A percentile compares a stretch with the other conserved stretches of the same genome.
Conservation (phyloP, 768 basidiomycete species). For the Phylloporus arenicola region DNA sequence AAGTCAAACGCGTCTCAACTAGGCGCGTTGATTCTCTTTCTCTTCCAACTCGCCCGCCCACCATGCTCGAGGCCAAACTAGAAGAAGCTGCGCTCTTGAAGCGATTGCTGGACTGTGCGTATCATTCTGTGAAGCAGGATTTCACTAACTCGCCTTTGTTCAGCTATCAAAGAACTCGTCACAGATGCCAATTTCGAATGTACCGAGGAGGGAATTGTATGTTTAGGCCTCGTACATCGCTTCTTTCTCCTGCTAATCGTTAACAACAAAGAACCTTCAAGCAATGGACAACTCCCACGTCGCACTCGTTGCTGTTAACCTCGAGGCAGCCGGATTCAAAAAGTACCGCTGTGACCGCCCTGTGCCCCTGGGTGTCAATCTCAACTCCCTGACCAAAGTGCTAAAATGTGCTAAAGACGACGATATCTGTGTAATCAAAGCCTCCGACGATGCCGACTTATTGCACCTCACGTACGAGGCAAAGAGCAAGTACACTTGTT, state of each 20-base stretch:
- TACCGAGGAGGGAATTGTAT: slow-evolving; percentile 86
- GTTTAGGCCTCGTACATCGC: slow-evolving; percentile 18
- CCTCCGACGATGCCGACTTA: slow-evolving; percentile 84
- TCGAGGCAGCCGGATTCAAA: slow-evolving; percentile 75
- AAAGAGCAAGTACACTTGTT: slow-evolving; percentile 46
- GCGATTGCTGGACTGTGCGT: slow-evolving; percentile 85
- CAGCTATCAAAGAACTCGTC: slow-evolving; percentile 97
- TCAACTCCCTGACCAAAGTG: slow-evolving; percentile 87
- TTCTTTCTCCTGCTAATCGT: slow-evolving; percentile 1
- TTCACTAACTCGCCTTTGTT: slow-evolving; percentile 1
- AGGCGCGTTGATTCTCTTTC: slow-evolving; percentile 12
- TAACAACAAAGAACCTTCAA: slow-evolving; percentile 62
- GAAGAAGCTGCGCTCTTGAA: slow-evolving; percentile 85
- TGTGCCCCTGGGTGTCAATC: slow-evolving; percentile 85
- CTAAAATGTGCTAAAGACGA: slow-evolving; percentile 97
- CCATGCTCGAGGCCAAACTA: slow-evolving; percentile 89
- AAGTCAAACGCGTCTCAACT: slow-evolving; percentile 25
- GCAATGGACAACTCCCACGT: slow-evolving; percentile 99
- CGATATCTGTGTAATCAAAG: slow-evolving; percentile 86
- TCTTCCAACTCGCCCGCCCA: slow-evolving; percentile 7
- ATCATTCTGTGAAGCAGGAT: background rate
- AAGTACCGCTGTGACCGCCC: slow-evolving; percentile 92
- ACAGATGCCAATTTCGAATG: slow-evolving; percentile 98
- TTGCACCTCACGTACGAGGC: slow-evolving; percentile 89
- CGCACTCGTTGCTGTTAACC: slow-evolving; percentile 86